Base-by-base conservation (phyloP, 352 stramenopile species). In the Hyaloperonospora arabidopsidis region DNA sequence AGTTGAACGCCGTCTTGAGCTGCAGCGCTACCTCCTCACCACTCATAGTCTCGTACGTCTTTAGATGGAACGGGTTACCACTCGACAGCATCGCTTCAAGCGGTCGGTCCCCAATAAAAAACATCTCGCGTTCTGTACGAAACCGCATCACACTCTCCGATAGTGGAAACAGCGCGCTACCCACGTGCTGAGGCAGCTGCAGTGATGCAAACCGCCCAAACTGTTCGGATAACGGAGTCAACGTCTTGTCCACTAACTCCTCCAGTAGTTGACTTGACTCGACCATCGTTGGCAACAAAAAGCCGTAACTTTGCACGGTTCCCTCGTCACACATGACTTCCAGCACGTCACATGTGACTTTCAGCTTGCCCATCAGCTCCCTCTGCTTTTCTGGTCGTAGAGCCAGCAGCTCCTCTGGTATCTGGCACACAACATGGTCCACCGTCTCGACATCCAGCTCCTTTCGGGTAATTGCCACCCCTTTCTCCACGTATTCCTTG, bases 1-100 rank as follows among this genome's bases (percentile, higher is more conserved):
- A 62, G 52, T 87, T 87, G 59, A 93, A 93, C 10, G 80, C 75
- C n/a, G 79, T 78, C 63, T 89, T 87, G 15, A 93, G 67, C 36
- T 82, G 58, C 59, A 79, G 35, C 19, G 80, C 83, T 18, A 93
- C 54, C 28, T 93, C 83, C 19, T 87, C 79, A 13, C 80, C 83
- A 17, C 54, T 51, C 29, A 78, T 44, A 5, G 54, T 51, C 7
- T 40, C 35, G 51, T 81, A 75, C 23, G 65, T 84, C 44, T 72
- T 74, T 5, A 89, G 45, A 41, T 61, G 49, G 45, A 90, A 70
- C 8, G 79, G 79, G 41, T 91, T 89, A 34, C 70, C 72, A 50
- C 72, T 86, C 7, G 67, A 72, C n/a, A 93, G 63, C 50, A 68
- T 63, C 8, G 72, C 57, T 34, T 89, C 76, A 11, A 90, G 67